Evolutionary conservation across 345 rosid species (phyloP).

Genomic region (Excoecaria agallocha): DNA sequence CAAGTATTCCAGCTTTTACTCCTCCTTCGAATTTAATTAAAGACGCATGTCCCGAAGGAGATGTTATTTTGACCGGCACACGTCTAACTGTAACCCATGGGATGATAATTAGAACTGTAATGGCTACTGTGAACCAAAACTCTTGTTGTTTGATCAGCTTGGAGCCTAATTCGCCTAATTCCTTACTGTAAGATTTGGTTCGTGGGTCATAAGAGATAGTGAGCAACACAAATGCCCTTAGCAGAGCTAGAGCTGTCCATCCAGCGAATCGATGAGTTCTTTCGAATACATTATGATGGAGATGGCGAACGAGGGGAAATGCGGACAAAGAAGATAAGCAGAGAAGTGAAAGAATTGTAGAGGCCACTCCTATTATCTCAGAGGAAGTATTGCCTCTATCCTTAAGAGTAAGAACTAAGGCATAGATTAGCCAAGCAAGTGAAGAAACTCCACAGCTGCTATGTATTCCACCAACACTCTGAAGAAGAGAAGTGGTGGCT

Average conservation of each 20-base stretch:
- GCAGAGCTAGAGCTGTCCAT: conserved; percentile 60
- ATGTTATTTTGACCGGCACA: conserved; percentile 46
- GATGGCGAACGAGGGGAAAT: conserved; percentile 76
- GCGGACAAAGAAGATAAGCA: conserved; percentile 56
- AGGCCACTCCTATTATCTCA: conserved; percentile 57
- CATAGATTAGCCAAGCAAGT: conserved; percentile 61
- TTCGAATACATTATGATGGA: conserved; percentile 79
- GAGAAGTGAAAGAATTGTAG: conserved; percentile 57
- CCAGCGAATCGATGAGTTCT: conserved; percentile 70
- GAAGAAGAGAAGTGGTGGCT: conserved; percentile 63
- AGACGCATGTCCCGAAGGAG: conserved; percentile 77
- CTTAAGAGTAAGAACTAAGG: conserved; percentile 56
- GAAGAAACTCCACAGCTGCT: conserved; percentile 79
- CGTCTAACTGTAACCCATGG: conserved; percentile 82
- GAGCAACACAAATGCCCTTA: conserved; percentile 63
- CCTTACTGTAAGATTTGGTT: conserved; percentile 48
- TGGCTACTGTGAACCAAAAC: conserved; percentile 69
- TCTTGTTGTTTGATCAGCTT: conserved; percentile 51
- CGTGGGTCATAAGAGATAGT: conserved; percentile 55
- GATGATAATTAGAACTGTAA: conserved; percentile 49
- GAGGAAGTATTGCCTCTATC: conserved; percentile 47
- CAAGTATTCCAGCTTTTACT: conserved; percentile 63
- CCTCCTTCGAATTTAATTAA: conserved; percentile 70
- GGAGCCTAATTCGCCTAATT: conserved; percentile 48
- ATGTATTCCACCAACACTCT: conserved; percentile 76